A percentile compares a stretch with the other conserved stretches of the same genome.
Conservation (phyloP, 129 eudicot genomes). For the Chrysanthemum lavandulifolium region DNA sequence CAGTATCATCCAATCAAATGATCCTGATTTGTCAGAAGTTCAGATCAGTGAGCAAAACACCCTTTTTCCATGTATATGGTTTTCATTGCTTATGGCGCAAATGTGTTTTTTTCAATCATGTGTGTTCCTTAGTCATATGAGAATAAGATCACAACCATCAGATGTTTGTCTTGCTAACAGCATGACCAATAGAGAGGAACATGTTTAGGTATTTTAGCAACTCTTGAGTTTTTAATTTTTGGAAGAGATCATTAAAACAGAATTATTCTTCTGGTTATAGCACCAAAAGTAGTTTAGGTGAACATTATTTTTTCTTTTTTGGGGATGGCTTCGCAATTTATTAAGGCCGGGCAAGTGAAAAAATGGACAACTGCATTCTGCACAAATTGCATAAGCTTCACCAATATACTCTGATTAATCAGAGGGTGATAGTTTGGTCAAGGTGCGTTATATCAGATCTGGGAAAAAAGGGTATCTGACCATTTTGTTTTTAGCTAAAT, state of each 20-base stretch:
- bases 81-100: slow-evolving; percentile 18
- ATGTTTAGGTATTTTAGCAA: slow-evolving; percentile 25
- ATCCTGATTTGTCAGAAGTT: neutral
- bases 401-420: no score
- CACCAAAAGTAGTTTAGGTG: neutral
- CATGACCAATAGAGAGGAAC: slow-evolving; percentile 26
- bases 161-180: slow-evolving; percentile 32
- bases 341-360: neutral
- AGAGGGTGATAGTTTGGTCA: neutral
- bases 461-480: no score
- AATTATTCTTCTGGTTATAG: neutral
- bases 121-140: slow-evolving; percentile 24
- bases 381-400: neutral
- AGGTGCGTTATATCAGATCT: no score
- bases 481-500: no score
- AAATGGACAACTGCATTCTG: neutral
- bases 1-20: slow-evolving; percentile 68
- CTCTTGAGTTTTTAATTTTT: neutral
- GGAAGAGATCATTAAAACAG: no score
- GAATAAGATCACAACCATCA: slow-evolving; percentile 27
- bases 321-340: neutral
- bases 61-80: slow-evolving; percentile 21
- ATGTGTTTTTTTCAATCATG: slow-evolving; percentile 13
- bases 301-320: neutral
- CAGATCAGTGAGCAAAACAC: neutral